These are phyloP conservation scores for Penicillium psychrosexuale DNA, from an alignment of 2,329 filamentous ascomycete species.

Conservation along the genomic window DNA sequence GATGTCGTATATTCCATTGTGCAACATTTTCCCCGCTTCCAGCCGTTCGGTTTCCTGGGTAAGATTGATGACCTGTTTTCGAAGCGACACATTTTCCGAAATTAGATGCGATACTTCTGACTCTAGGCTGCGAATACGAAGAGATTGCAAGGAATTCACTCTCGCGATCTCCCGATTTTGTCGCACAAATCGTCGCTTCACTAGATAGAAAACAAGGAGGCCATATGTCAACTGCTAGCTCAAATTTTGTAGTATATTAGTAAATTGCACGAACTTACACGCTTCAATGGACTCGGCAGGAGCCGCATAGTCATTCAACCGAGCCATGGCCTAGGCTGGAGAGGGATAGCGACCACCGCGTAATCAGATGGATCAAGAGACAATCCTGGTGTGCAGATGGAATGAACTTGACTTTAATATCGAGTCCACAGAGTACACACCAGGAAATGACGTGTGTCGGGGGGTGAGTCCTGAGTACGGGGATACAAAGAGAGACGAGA, in stretches of 20 bases:
- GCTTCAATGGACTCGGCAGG: conserved; percentile 48
- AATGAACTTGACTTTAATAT: not conserved
- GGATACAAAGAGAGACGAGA: not conserved
- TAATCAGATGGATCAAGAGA: not conserved
- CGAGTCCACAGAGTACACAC: not conserved
- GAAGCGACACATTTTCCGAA: conserved; percentile 58
- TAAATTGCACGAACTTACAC: conserved; percentile 36
- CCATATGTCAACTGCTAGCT: conserved; percentile 8
- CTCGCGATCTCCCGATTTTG: conserved; percentile 66
- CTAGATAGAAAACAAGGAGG: conserved; percentile 32
- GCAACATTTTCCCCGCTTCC: conserved; percentile 43
- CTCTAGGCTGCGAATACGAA: conserved; percentile 62
- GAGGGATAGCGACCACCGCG: conserved; percentile 5
- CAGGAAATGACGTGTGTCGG: not conserved
- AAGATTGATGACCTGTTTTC: conserved; percentile 58
- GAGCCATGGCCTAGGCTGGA: conserved; percentile 41
- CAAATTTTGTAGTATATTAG: not conserved
- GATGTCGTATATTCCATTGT: conserved; percentile 50
- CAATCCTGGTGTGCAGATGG: not conserved
- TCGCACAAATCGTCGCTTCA: conserved; percentile 62
- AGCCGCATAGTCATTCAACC: conserved; percentile 48
- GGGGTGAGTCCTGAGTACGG: not conserved
- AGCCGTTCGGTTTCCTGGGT: conserved; percentile 53
- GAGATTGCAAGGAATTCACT: conserved; percentile 61
- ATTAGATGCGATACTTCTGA: conserved; percentile 60